Percentiles rank a stretch among this genome's conserved stretches.
phyloP scores from a whole-genome alignment of 2,329 filamentous ascomycete genomes.

The Diaporthe batatas region DNA sequence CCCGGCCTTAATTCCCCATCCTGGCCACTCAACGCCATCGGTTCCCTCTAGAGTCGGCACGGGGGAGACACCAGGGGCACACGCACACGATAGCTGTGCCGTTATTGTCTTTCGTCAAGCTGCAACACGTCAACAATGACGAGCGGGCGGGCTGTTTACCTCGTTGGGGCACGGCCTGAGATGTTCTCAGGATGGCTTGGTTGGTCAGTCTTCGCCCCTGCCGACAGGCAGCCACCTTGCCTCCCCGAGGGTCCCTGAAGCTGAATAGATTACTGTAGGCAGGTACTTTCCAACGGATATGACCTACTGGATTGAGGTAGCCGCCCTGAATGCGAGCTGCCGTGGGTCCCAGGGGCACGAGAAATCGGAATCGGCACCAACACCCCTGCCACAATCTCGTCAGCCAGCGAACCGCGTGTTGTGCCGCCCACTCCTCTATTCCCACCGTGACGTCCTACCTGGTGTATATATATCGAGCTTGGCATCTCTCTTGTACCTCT shows the following conservation, averaged over 20 bases:
- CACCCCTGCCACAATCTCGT: conserved; percentile 25
- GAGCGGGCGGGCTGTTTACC: neutral
- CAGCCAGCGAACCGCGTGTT: neutral
- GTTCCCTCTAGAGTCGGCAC: conserved; percentile 9
- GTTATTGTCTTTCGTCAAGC: conserved; percentile 14
- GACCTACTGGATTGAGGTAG: conserved; percentile 3
- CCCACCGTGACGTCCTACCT: neutral
- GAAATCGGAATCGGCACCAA: conserved; percentile 33
- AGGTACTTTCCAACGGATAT: neutral
- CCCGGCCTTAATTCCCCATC: neutral
- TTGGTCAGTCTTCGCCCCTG: neutral
- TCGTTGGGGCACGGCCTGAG: neutral
- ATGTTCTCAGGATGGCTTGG: neutral
- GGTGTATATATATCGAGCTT: conserved; percentile 5
- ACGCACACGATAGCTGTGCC: neutral
- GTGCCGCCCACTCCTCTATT: conserved; percentile 4
- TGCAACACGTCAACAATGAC: conserved; percentile 32
- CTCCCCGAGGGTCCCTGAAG: neutral
- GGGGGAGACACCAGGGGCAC: neutral
- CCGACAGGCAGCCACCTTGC: neutral
- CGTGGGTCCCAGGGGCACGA: conserved; percentile 29
- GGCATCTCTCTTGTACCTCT: neutral
- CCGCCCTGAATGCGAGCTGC: neutral
- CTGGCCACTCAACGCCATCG: conserved; percentile 8
- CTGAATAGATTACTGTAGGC: neutral